Evolutionary conservation across 192 early-diverging fungal species (phyloP).

Genomic region (Backusella luteola): DNA sequence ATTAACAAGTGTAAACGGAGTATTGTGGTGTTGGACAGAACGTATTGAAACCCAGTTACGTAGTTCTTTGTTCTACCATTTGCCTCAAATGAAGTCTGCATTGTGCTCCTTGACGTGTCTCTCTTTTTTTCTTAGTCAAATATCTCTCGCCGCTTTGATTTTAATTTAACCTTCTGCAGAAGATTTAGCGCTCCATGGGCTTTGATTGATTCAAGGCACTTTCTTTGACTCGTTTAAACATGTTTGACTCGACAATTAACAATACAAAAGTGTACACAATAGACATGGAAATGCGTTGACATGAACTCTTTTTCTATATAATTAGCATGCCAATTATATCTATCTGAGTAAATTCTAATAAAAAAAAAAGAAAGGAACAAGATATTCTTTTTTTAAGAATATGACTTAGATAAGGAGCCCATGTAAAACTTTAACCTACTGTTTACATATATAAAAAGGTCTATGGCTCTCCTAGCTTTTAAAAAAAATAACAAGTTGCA

Average conservation of each 20-base stretch:
- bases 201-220: neutral
- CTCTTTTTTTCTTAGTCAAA: neutral
- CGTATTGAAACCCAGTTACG: neutral
- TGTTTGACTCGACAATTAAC: neutral
- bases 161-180: neutral
- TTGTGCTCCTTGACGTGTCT: neutral
- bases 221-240: neutral
- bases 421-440: no score
- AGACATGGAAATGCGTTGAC: neutral
- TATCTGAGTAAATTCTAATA: no score
- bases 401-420: no score
- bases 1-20: neutral
- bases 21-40: neutral
- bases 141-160: neutral
- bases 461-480: no score
- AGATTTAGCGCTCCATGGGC: neutral
- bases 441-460: no score
- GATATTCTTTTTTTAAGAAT: no score
- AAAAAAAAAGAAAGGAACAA: no score
- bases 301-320: no score
- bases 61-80: neutral
- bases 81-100: neutral
- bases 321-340: no score
- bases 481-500: no score
- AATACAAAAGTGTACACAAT: neutral